phyloP scores from a whole-genome alignment of 352 stramenopile genomes.

The Globisporangium orthogonon region DNA sequence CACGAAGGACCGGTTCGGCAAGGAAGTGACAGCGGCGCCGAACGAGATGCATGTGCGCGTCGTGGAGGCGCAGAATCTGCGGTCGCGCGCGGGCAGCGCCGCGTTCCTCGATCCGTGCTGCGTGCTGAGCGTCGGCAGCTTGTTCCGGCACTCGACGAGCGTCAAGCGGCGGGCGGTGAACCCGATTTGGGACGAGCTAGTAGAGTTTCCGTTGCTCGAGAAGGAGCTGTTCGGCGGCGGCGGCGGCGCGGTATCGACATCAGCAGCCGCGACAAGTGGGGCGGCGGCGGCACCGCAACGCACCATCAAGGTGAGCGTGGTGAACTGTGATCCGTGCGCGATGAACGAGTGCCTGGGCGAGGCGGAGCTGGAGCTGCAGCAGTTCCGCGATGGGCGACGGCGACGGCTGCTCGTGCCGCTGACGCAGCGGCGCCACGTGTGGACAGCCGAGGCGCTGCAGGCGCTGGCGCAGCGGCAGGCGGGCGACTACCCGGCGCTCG shows the following conservation, averaged over 20 bases:
- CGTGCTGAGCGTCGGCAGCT: conserved; percentile 27
- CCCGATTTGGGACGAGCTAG: conserved; percentile 31
- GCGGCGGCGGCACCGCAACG: background rate
- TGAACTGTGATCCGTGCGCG: conserved; percentile 51
- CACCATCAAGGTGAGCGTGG: conserved; percentile 39
- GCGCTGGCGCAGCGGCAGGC: conserved; percentile 34
- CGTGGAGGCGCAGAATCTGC: conserved; percentile 43
- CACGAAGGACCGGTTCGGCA: conserved; percentile 34
- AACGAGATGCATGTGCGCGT: conserved; percentile 55
- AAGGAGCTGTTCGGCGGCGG: conserved; percentile 12
- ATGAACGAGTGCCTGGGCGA: conserved; percentile 45
- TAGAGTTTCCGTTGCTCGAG: conserved; percentile 22
- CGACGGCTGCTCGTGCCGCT: conserved; percentile 41
- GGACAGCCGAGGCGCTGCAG: conserved; percentile 39
- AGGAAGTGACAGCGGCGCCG: conserved; percentile 21
- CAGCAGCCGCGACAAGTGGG: too few species aligned
- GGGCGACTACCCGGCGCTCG: conserved; percentile 33
- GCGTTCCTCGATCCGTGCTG: conserved; percentile 46
- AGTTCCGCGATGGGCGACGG: conserved; percentile 23
- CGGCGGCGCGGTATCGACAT: too few species aligned
- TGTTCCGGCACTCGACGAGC: conserved; percentile 33
- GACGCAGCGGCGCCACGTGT: conserved; percentile 37
- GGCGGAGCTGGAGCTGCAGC: conserved; percentile 39
- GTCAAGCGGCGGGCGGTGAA: conserved; percentile 31
- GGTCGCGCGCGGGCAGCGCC: conserved; percentile 18